These are phyloP conservation scores for Tagetes erecta DNA, from an alignment of 129 eudicot species.

Conservation along the genomic window DNA sequence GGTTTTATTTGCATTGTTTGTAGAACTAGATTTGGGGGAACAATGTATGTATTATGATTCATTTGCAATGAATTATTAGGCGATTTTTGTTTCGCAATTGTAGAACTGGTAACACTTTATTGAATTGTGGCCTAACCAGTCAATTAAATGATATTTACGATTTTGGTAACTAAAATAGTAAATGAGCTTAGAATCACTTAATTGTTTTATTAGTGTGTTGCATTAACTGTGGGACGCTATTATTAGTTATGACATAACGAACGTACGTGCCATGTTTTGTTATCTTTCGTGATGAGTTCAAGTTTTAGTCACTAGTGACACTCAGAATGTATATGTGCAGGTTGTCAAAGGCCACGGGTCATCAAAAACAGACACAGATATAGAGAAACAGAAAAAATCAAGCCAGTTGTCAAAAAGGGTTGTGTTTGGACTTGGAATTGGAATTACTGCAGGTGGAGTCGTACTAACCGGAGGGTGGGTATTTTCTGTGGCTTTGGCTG, in stretches of 20 bases:
- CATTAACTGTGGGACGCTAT: not conserved
- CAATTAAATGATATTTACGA: not conserved
- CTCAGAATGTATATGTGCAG: constrained; percentile 46
- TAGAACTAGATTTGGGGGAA: constrained; percentile 14
- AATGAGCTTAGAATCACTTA: not conserved
- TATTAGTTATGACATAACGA: not conserved
- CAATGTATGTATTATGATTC: not conserved
- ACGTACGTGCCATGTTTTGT: not conserved
- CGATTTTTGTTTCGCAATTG: too few relatives aligned
- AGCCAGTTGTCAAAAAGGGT: constrained; percentile 77
- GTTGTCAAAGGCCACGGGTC: constrained; percentile 39
- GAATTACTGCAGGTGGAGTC: constrained; percentile 72
- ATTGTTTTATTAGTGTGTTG: not conserved
- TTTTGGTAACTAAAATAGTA: constrained; percentile 3
- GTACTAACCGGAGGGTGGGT: constrained; percentile 96
- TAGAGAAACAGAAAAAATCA: constrained; percentile 46
- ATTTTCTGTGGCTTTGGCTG: constrained; percentile 74
- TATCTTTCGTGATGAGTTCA: constrained; percentile 4
- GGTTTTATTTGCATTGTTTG: constrained; percentile 12
- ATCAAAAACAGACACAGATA: constrained; percentile 30
- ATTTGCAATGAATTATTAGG: not conserved
- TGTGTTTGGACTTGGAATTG: constrained; percentile 80
- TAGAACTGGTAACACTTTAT: not conserved
- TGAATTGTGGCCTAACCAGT: not conserved
- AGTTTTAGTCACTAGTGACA: constrained; percentile 18